Conservation (phyloP, 176 grass and related monocot species). For the Aegilops umbellulata region DNA sequence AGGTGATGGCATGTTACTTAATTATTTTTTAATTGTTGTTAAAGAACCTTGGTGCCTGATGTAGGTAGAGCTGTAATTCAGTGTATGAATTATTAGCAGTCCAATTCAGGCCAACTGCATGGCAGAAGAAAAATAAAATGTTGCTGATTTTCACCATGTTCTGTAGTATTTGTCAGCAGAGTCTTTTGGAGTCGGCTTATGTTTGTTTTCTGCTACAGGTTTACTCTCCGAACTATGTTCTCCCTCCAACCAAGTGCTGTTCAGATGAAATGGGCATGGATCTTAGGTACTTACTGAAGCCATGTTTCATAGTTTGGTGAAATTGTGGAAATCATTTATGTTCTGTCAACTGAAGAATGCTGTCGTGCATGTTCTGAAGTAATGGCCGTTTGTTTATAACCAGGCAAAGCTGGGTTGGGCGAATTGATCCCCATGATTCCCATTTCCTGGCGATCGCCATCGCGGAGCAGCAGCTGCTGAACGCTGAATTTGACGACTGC, state of each 20-base stretch:
- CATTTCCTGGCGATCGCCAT: conserved; percentile 92
- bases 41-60: background rate
- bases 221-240: conserved; percentile 79
- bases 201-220: conserved; percentile 50
- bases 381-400: background rate
- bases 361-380: conserved; percentile 5
- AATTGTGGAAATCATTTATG: background rate
- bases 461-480: conserved; percentile 81
- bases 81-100: background rate
- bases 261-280: conserved; percentile 77
- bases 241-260: conserved; percentile 56
- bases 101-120: background rate
- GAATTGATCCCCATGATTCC: conserved; percentile 72
- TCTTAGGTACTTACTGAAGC: conserved; percentile 55
- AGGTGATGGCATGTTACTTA: background rate
- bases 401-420: conserved; percentile 74
- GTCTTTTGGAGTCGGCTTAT: background rate
- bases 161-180: background rate
- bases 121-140: background rate
- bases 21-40: background rate
- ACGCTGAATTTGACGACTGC: conserved; percentile 85
- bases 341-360: background rate
- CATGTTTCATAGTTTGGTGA: background rate
- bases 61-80: background rate
- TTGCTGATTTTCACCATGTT: background rate